Percentiles rank a stretch among this genome's conserved stretches.
Conservation (phyloP, 1,139 yeast species). For the Magnusiomyces suaveolens region DNA sequence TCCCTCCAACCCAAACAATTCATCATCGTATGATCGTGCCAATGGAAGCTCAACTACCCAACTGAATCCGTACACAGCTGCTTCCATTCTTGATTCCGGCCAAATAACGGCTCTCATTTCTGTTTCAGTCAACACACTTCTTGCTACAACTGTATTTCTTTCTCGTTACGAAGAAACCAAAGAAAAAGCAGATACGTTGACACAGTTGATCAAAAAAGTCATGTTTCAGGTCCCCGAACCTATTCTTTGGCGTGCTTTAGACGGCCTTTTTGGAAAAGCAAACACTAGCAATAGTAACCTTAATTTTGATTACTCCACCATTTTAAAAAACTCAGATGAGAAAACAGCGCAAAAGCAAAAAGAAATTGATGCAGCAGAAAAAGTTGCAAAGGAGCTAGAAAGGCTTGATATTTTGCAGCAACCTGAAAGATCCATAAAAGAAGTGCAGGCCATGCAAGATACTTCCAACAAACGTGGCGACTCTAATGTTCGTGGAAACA, state of each 20-base stretch:
- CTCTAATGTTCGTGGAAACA: no score
- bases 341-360: not conserved
- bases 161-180: not conserved
- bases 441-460: not conserved
- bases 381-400: not conserved
- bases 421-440: not conserved
- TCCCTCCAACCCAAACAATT: not conserved
- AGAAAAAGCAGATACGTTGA: constrained; percentile 5
- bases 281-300: not conserved
- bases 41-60: not conserved
- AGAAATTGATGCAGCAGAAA: not conserved
- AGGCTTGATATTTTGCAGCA: not conserved
- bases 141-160: constrained; percentile 15
- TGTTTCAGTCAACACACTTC: constrained; percentile 17
- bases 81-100: constrained; percentile 16
- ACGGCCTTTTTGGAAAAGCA: constrained; percentile 17
- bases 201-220: constrained; percentile 13
- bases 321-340: not conserved
- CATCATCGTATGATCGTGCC: not conserved
- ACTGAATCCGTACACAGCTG: constrained; percentile 12
- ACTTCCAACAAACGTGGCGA: no score
- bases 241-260: constrained; percentile 18
- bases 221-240: constrained; percentile 20
- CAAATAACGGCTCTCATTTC: constrained; percentile 20
- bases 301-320: not conserved